Conservation (phyloP, 2,329 filamentous ascomycete species). For the Neoscytalidium dimidiatum region DNA sequence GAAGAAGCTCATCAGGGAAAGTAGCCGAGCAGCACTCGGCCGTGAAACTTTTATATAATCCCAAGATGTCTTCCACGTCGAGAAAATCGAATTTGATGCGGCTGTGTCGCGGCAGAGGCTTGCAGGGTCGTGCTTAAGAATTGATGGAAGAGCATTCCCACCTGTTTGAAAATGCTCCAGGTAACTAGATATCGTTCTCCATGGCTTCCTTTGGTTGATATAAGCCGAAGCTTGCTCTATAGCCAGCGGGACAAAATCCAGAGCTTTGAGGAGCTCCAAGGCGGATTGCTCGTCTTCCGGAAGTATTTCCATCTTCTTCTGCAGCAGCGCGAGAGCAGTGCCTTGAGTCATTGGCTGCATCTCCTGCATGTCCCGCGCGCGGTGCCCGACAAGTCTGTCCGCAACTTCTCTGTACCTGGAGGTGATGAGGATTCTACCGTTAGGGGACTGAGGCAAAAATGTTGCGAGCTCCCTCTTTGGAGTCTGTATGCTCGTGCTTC, state of each 20-base stretch:
- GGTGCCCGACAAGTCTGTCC: not conserved
- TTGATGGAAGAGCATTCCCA: conserved; percentile 29
- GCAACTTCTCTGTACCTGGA: not conserved
- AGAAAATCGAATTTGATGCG: conserved; percentile 38
- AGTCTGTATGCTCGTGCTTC: accelerated
- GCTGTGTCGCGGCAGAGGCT: conserved; percentile 36
- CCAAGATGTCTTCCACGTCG: conserved; percentile 38
- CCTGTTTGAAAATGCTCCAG: conserved; percentile 38
- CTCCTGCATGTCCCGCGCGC: not conserved
- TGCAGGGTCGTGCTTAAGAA: conserved; percentile 28
- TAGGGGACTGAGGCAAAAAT: not conserved
- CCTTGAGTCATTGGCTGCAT: not conserved
- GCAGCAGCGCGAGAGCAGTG: not conserved
- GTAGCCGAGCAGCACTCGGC: conserved; percentile 41
- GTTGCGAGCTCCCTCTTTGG: not conserved
- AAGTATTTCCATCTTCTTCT: not conserved
- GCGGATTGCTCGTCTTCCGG: not conserved
- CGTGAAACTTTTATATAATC: conserved; percentile 35
- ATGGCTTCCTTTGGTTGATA: conserved; percentile 23
- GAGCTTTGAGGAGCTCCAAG: not conserved
- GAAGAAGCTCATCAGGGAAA: conserved; percentile 52
- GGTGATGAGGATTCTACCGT: conserved; percentile 17
- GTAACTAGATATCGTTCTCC: conserved; percentile 31
- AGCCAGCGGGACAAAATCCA: conserved; percentile 37
- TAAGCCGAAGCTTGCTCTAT: conserved; percentile 37